Conservation (phyloP, 176 grass and related monocot species). For the Oryza meridionalis region DNA sequence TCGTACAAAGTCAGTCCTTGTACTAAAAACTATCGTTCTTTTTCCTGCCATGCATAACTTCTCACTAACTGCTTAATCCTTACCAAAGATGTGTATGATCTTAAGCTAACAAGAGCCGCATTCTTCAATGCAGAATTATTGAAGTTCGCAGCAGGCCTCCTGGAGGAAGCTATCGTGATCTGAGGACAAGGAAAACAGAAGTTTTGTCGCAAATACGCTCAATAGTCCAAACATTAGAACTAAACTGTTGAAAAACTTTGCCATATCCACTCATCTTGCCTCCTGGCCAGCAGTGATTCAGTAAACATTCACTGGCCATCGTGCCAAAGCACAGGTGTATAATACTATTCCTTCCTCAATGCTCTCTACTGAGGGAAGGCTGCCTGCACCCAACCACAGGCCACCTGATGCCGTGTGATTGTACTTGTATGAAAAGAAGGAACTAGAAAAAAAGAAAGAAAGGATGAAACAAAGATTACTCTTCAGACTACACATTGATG, state of each 20-base stretch:
- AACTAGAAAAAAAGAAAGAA: not conserved
- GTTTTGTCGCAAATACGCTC: not conserved
- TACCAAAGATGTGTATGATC: not conserved
- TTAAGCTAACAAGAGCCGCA: slow-evolving; percentile 1
- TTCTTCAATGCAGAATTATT: slow-evolving; percentile 37
- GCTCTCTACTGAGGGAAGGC: not conserved
- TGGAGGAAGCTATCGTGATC: slow-evolving; percentile 4
- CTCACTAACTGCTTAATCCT: not conserved
- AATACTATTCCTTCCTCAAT: not conserved
- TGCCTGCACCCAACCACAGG: slow-evolving; percentile 6
- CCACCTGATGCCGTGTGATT: slow-evolving; percentile 28
- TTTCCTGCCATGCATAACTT: slow-evolving; percentile 3
- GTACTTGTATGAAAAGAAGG: slow-evolving; percentile 1
- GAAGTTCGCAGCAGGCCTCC: not conserved
- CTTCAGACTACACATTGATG: not conserved
- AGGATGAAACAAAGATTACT: not conserved
- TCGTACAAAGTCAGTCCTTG: slow-evolving; percentile 36
- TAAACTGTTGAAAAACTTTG: not conserved
- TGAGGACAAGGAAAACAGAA: slow-evolving; percentile 21
- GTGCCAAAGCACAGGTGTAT: not conserved
- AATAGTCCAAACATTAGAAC: slow-evolving; percentile 10
- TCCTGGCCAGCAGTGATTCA: slow-evolving; percentile 3
- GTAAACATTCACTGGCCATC: slow-evolving; percentile 21
- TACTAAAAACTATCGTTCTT: not conserved
- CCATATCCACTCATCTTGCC: not conserved